These are phyloP conservation scores for Tubosaeta sp. DNA, from an alignment of 768 basidiomycete species.

Conservation along the genomic window DNA sequence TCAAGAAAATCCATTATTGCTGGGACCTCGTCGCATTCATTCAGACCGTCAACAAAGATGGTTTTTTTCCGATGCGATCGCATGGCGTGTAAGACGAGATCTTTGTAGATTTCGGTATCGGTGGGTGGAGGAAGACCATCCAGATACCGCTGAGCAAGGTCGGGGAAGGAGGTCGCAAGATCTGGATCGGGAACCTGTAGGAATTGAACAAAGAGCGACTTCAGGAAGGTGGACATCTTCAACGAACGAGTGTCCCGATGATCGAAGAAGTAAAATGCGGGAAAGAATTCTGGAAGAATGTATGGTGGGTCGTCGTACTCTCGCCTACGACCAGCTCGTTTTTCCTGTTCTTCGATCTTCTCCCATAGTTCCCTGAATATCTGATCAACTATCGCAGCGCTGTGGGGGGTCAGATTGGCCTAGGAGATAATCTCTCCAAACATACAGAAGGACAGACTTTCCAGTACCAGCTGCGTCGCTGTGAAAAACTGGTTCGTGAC, in stretches of 20 bases:
- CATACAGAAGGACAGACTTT: constrained; percentile 24
- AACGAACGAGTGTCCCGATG: constrained; percentile 23
- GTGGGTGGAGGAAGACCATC: constrained; percentile 18
- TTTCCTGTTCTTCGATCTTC: constrained; percentile 19
- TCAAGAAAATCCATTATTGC: constrained; percentile 22
- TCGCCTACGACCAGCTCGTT: constrained; percentile 12
- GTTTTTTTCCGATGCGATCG: constrained; percentile 17
- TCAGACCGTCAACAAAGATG: constrained; percentile 23
- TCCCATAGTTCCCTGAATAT: constrained; percentile 22
- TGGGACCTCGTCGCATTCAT: constrained; percentile 23
- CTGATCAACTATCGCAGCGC: constrained; percentile 22
- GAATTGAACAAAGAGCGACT: constrained; percentile 25
- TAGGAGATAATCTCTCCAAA: not conserved
- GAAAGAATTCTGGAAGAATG: constrained; percentile 22
- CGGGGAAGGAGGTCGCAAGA: constrained; percentile 18
- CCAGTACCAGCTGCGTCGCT: constrained; percentile 14
- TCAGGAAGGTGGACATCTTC: constrained; percentile 16
- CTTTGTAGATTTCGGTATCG: constrained; percentile 9
- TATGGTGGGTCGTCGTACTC: constrained; percentile 13
- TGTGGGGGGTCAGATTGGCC: constrained; percentile 7
- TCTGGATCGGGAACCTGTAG: constrained; percentile 21
- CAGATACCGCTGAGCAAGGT: constrained; percentile 11
- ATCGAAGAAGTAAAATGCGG: constrained; percentile 27
- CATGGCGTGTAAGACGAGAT: constrained; percentile 22
- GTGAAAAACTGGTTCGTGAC: constrained; percentile 1